Evolutionary conservation across 2,329 filamentous ascomycete genomes (phyloP), one percentile per base, ranked within the genome.

Genomic region (Pseudogymnoascus destructans): DNA sequence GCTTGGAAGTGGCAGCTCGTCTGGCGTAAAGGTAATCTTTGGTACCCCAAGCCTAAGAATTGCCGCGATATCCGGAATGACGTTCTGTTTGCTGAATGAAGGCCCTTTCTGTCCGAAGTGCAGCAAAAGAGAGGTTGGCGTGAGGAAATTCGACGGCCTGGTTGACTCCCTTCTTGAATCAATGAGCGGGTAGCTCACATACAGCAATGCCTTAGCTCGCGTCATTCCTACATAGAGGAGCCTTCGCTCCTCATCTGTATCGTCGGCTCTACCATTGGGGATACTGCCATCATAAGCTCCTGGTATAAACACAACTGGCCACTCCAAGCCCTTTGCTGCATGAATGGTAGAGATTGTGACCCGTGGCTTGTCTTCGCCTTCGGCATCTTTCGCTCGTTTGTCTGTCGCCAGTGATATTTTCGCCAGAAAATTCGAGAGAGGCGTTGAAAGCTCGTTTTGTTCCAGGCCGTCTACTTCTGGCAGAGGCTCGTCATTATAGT

Each of bases 141-240:
- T 77, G 17, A 96, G 73, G 65, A 95, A 96, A 0, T 78, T 77
- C 0, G 89, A 93, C 13, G 92, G 69, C 6, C 78, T 80, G 0
- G 84, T 82, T 59, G 82, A 75, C 63, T 84, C 78, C 21, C 77
- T 73, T 59, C 81, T 78, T 6, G 84, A 81, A 60, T 82, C 84
- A 25, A 82, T 84, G 35, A 84, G 70, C 0, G 91, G 89, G 63
- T 82, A 88, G 69, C 89, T 95, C 58, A 97, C 75, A 65, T 95
- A 95, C 1, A 98, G 74, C 27, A 97, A 72, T 0, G 82, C 85
- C 69, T 97, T 85, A 5, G 93, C 92, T 68, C 92, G 79, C 2
- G 92, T 98, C 91, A 98, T 97, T 25, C 91, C 92, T 11, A 98
- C 93, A 66, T 97, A 98, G 0, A 98, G 76, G 49, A 98, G 73